Base-by-base conservation (phyloP, 2,329 filamentous ascomycete species). In the Fusarium duplospermum region DNA sequence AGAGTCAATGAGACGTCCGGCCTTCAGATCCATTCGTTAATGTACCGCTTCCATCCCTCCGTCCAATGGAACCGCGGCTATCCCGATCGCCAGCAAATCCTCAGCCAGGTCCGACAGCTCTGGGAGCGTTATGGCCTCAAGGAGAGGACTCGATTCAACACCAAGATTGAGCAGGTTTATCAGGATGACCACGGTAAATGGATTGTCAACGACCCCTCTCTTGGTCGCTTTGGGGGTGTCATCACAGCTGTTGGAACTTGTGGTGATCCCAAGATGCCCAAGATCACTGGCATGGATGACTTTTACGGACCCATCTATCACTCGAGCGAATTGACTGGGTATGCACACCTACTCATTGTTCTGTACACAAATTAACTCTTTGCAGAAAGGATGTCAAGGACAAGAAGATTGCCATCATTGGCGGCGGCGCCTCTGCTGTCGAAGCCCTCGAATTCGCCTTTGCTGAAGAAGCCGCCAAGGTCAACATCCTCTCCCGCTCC, bases 11-110 rank as follows among this genome's bases (percentile, higher is more conserved):
- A 93, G 61, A 95, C 93, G 0, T 95, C 93, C 0, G 90, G 93
- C 18, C 87, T 97, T 1, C 94, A 96, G 78, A 95, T 97, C 24
- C 93, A 97, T 81, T 94, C 91, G 22, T 82, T 95, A 67, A 96
- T 96, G 94, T 97, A 96, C 81, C 90, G 94, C 24, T 97, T 97
- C 80, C 93, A 96, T 75, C 94, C 94, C 0, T 93, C 92, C 0
- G 90, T 97, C 1, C 87, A 89, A 70, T 97, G 93, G 91, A 85
- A 89, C 36, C 85, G 87, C 33, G 93, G 93, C n/a, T 97, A 97
- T 78, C 94, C 94, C 0, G 88, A 92, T 70, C 91, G 93, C 59
- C 85, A 92, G 72, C 90, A 95, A 81, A 96, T 97, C 69, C 86
- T 95, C 50, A 87, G 87, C 27, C 91, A 95, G 79, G 91, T 96